Base-by-base conservation (phyloP, 495 filamentous ascomycete genomes). In the Neurospora terricola region DNA sequence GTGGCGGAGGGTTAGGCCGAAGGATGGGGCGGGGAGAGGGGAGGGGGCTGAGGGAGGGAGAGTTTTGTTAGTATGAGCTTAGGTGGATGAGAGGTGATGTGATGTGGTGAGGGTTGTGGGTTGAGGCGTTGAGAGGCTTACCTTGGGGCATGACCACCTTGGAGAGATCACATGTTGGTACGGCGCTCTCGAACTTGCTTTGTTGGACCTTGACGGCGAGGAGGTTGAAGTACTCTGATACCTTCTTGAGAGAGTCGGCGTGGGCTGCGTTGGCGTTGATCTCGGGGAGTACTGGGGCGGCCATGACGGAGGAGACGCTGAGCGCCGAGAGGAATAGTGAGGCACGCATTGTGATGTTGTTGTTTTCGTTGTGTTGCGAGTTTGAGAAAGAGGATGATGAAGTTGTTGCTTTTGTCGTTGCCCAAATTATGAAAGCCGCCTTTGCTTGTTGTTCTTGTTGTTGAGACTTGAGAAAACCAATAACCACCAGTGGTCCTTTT, bases 1-100 rank as follows among this genome's bases (percentile, higher is more conserved):
- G 78, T 96, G 93, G 78, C 87, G 88, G 38, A 93, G 84, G 1
- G 71, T 81, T 16, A 92, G 82, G 70, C 89, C 91, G 10, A 84
- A 73, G 21, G 85, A 82, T 16, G 89, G 88, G 45, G 86, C 71
- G 9, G 90, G 88, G 8, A 96, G 85, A 54, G 84, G 81, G 38
- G 76, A 75, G 59, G 83, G 78, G 27, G 77, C 83, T n/a, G n/a
- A n/a, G n/a, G n/a, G n/a, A n/a, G n/a, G 72, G 27, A 37, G 66
- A 21, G 38, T n/a, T 3, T 54, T 72, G 75, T 82, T 77, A 80
- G n/a, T n/a, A n/a, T n/a, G n/a, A n/a, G n/a, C n/a, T n/a, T n/a
- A n/a, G n/a, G n/a, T n/a, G n/a, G n/a, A n/a, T n/a, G n/a, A n/a
- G n/a, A n/a, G n/a, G n/a, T n/a, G n/a, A n/a, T n/a, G n/a, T n/a